Conservation (phyloP, 306 rosid genomes). For the Acacia acuminata region DNA sequence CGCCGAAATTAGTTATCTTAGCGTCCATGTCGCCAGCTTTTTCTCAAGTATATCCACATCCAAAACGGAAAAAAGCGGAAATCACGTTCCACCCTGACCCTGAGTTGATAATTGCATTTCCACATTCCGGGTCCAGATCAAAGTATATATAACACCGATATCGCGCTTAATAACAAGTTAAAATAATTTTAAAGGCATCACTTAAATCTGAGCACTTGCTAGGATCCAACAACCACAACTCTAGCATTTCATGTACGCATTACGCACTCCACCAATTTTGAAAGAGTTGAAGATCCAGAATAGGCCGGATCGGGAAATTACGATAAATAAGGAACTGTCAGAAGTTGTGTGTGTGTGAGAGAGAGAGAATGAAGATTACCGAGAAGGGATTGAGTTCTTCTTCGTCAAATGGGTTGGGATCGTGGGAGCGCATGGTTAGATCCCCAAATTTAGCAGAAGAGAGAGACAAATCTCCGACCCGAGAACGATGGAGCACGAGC, state of each 20-base stretch:
- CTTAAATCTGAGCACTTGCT: not conserved
- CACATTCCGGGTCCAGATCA: slow-evolving; percentile 49
- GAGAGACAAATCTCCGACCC: slow-evolving; percentile 24
- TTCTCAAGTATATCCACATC: slow-evolving; percentile 7
- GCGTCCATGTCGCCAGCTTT: not conserved
- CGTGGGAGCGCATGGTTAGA: slow-evolving; percentile 81
- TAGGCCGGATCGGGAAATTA: slow-evolving; percentile 44
- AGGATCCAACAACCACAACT: not conserved
- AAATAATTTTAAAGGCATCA: not conserved
- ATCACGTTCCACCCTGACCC: slow-evolving; percentile 7
- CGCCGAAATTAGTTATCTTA: not conserved
- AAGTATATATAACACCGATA: not conserved
- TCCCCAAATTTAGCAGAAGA: slow-evolving; percentile 50
- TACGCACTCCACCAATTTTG: not conserved
- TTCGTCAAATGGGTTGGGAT: slow-evolving; percentile 95
- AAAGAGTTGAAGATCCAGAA: slow-evolving; percentile 17
- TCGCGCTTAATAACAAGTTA: not conserved
- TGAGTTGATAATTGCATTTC: not conserved
- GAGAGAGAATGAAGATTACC: slow-evolving; percentile 47
- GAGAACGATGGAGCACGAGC: not conserved
- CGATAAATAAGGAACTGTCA: slow-evolving; percentile 2
- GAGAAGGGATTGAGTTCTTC: slow-evolving; percentile 93
- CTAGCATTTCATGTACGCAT: not conserved
- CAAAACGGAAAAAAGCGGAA: slow-evolving; percentile 7
- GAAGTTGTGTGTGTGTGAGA: not conserved